phyloP scores from a whole-genome alignment of 2,329 filamentous ascomycete species.

The Penicillium corylophilum region DNA sequence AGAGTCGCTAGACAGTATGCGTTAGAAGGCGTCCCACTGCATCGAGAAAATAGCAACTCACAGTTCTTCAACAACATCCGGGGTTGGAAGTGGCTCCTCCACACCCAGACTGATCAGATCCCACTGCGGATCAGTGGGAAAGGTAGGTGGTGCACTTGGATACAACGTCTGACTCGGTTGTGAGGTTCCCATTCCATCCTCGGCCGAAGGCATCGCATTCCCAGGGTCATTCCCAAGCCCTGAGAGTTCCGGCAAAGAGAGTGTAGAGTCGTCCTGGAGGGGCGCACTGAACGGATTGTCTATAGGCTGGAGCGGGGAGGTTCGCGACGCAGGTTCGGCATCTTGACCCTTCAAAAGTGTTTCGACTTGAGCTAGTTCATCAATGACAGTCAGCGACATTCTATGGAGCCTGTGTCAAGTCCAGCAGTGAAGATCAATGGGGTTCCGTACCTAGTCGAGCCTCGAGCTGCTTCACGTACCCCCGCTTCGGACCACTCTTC shows the following conservation, averaged over 20 bases:
- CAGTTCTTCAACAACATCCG: constrained; percentile 83
- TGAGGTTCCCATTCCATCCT: constrained; percentile 20
- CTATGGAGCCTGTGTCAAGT: background rate
- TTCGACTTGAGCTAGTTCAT: constrained; percentile 77
- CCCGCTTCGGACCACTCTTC: constrained; percentile 91
- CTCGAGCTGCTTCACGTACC: constrained; percentile 91
- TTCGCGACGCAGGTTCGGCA: constrained; percentile 35
- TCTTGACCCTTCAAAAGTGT: constrained; percentile 82
- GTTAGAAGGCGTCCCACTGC: constrained; percentile 10
- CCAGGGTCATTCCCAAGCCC: constrained; percentile 22
- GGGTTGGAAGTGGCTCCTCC: constrained; percentile 75
- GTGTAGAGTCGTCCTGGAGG: constrained; percentile 32
- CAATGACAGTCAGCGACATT: constrained; percentile 13
- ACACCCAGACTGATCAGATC: constrained; percentile 80
- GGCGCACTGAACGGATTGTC: constrained; percentile 28
- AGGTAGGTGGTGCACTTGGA: constrained; percentile 18
- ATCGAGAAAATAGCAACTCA: constrained; percentile 36
- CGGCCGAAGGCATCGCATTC: constrained; percentile 25
- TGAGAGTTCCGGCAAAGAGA: constrained; percentile 26
- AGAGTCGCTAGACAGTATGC: constrained; percentile 56
- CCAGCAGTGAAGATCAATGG: constrained; percentile 1
- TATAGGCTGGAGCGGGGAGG: constrained; percentile 25
- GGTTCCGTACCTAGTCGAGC: constrained; percentile 76
- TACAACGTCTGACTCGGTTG: constrained; percentile 23
- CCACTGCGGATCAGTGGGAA: constrained; percentile 64